These are phyloP conservation scores for Leccinum olivaceopallidum DNA, from an alignment of 768 basidiomycete species.

Conservation along the genomic window DNA sequence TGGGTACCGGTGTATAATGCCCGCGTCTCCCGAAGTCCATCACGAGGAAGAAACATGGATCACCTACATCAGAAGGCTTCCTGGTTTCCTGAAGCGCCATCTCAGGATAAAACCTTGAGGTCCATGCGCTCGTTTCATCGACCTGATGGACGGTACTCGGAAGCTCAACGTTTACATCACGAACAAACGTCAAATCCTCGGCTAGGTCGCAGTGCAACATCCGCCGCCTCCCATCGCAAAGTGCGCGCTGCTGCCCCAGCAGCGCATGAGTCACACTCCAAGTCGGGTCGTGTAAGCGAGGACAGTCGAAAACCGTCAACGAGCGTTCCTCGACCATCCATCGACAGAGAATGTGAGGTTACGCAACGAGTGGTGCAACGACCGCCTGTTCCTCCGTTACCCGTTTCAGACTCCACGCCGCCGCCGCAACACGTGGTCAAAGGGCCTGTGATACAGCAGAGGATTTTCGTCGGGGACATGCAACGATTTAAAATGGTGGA, in stretches of 20 bases:
- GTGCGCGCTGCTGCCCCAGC: constrained; percentile 7
- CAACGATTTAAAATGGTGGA: constrained; percentile 77
- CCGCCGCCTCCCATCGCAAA: constrained; percentile 16
- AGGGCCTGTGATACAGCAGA: constrained; percentile 53
- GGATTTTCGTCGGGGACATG: constrained; percentile 76
- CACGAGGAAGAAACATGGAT: constrained; percentile 18
- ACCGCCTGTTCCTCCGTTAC: constrained; percentile 41
- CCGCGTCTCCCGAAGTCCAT: constrained; percentile 26
- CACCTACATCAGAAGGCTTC: constrained; percentile 23
- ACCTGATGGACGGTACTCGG: constrained; percentile 36
- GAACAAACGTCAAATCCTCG: constrained; percentile 32
- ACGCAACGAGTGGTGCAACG: constrained; percentile 29
- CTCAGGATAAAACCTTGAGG: constrained; percentile 38
- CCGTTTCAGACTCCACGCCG: constrained; percentile 35
- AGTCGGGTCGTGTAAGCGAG: constrained; percentile 27
- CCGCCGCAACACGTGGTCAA: constrained; percentile 32
- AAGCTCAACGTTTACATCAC: constrained; percentile 35
- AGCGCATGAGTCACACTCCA: constrained; percentile 20
- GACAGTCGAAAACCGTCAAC: constrained; percentile 26
- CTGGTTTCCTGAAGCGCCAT: constrained; percentile 20
- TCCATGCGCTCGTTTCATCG: constrained; percentile 65
- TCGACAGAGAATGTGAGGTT: constrained; percentile 25
- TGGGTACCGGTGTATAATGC: constrained; percentile 8
- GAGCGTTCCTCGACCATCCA: constrained; percentile 21
- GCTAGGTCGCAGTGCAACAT: constrained; percentile 40